These are phyloP conservation scores for Phytophthora brassicae DNA, from an alignment of 352 stramenopile species.

Conservation along the genomic window DNA sequence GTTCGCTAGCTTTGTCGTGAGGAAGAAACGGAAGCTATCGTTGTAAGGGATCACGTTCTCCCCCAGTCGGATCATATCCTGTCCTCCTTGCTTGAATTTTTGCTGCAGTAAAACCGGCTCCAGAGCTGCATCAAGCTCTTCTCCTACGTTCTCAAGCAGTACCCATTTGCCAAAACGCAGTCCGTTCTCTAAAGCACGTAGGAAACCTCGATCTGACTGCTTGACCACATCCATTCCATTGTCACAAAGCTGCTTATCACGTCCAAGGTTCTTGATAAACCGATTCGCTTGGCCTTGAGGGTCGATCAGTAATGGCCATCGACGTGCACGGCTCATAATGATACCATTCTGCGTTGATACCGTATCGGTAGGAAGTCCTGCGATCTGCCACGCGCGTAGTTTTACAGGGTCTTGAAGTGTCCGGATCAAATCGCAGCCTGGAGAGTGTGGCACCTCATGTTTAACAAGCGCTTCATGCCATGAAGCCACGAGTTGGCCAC, in stretches of 20 bases:
- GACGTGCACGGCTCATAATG: slow-evolving; percentile 81
- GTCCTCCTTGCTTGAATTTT: slow-evolving; percentile 92
- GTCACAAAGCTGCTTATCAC: slow-evolving; percentile 81
- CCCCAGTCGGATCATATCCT: slow-evolving; percentile 91
- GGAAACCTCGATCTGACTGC: slow-evolving; percentile 83
- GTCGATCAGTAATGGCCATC: slow-evolving; percentile 91
- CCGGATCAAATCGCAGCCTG: slow-evolving; percentile 83
- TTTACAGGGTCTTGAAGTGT: slow-evolving; percentile 90
- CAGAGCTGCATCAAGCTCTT: slow-evolving; percentile 89
- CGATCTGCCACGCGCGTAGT: slow-evolving; percentile 87
- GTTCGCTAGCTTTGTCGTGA: slow-evolving; percentile 93
- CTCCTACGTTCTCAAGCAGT: slow-evolving; percentile 88
- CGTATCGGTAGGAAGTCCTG: slow-evolving; percentile 82
- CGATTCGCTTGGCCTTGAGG: slow-evolving; percentile 92
- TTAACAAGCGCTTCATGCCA: slow-evolving; percentile 72
- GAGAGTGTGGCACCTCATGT: slow-evolving; percentile 69
- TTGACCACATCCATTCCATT: slow-evolving; percentile 94
- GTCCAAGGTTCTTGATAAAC: slow-evolving; percentile 90
- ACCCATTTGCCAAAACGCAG: slow-evolving; percentile 92
- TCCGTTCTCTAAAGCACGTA: slow-evolving; percentile 88
- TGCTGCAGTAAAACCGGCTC: slow-evolving; percentile 90
- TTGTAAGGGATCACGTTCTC: slow-evolving; percentile 93
- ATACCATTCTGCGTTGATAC: slow-evolving; percentile 95
- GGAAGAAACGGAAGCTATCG: slow-evolving; percentile 89
- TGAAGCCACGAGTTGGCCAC: slow-evolving; percentile 58